Conservation (phyloP, 1,284 basidiomycete species). For the Rhizoctonia solani region DNA sequence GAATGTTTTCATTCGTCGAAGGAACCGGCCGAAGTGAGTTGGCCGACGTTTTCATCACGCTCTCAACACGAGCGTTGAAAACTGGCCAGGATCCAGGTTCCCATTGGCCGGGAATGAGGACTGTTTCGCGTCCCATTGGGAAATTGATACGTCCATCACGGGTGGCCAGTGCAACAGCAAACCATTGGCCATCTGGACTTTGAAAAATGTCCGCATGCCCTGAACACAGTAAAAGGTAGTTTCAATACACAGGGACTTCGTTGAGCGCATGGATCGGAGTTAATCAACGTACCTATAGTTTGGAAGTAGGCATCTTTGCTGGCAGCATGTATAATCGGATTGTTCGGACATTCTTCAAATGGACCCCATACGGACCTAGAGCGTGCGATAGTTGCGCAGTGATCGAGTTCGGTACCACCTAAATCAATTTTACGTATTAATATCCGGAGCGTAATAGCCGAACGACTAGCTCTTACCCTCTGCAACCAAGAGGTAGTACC, state of each 20-base stretch:
- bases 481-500: slow-evolving; percentile 36
- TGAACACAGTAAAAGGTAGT: neutral
- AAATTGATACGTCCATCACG: slow-evolving; percentile 31
- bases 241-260: neutral
- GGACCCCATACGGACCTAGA: slow-evolving; percentile 34
- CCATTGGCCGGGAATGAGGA: slow-evolving; percentile 33
- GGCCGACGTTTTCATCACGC: neutral
- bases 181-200: slow-evolving; percentile 9
- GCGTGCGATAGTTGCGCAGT: slow-evolving; percentile 35
- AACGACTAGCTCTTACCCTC: slow-evolving; percentile 2
- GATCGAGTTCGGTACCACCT: slow-evolving; percentile 36
- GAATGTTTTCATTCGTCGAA: slow-evolving; percentile 1
- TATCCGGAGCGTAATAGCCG: neutral
- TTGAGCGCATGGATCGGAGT: neutral
- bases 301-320: slow-evolving; percentile 33
- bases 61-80: slow-evolving; percentile 28
- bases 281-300: slow-evolving; percentile 19
- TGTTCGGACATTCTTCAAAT: slow-evolving; percentile 33
- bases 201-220: slow-evolving; percentile 36
- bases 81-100: slow-evolving; percentile 21
- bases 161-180: slow-evolving; percentile 34
- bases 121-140: slow-evolving; percentile 35
- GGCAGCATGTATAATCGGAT: slow-evolving; percentile 33
- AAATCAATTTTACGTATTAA: neutral
- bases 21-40: neutral